These are phyloP conservation scores for Tuber melanosporum DNA, from an alignment of 495 filamentous ascomycete species.

Conservation along the genomic window DNA sequence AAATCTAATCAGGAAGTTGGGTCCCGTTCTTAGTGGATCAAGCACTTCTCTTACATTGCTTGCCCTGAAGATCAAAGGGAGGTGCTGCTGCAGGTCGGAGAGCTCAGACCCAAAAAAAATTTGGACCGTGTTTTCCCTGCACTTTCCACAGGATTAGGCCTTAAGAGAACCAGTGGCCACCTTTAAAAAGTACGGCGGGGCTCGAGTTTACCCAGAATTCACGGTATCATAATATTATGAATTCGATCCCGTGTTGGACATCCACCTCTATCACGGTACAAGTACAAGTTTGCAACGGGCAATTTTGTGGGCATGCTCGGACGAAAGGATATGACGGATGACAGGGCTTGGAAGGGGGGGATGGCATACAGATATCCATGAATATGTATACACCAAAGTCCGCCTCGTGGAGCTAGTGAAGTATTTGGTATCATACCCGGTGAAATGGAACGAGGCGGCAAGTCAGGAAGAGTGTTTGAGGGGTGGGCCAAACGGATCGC, in stretches of 20 bases:
- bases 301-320: neutral
- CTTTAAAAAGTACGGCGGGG: too few species aligned
- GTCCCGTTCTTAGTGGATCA: neutral
- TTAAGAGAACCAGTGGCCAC: too few species aligned
- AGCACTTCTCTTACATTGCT: neutral
- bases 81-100: neutral
- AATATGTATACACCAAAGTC: neutral
- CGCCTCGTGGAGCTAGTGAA: neutral
- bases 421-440: neutral
- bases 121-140: too few species aligned
- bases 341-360: neutral
- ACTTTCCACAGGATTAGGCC: too few species aligned
- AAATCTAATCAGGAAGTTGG: neutral
- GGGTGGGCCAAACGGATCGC: neutral
- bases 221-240: neutral
- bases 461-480: neutral
- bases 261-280: neutral
- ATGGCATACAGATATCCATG: neutral
- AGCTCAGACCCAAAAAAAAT: neutral
- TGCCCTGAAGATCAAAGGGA: neutral
- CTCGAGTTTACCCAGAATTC: neutral
- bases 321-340: neutral
- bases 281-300: neutral
- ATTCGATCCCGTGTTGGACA: too few species aligned
- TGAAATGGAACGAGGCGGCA: neutral